Percentiles rank a stretch among this genome's conserved stretches.
phyloP scores from a whole-genome alignment of 2,329 filamentous ascomycete species.

The Trichoderma afroharzianum region DNA sequence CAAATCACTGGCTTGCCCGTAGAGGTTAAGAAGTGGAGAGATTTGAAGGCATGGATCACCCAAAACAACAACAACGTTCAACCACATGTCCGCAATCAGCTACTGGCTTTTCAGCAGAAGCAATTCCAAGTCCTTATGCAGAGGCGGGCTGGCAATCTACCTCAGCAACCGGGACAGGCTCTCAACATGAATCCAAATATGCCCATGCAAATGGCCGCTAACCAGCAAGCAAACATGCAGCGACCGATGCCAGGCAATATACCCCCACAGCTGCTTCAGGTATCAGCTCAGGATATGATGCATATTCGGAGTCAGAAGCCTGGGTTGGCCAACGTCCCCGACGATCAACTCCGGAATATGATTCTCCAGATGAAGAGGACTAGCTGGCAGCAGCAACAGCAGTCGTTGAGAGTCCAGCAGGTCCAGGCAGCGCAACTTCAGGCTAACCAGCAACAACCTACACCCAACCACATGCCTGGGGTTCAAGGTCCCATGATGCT shows the following conservation, averaged over 20 bases:
- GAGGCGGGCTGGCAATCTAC: constrained; percentile 27
- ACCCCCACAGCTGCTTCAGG: constrained; percentile 33
- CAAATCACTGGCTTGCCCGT: constrained; percentile 34
- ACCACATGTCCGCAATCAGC: constrained; percentile 30
- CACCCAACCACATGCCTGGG: constrained; percentile 39
- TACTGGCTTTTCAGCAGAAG: constrained; percentile 35
- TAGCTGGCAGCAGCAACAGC: constrained; percentile 30
- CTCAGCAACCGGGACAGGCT: constrained; percentile 30
- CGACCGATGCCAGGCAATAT: constrained; percentile 18
- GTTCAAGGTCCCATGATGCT: constrained; percentile 51
- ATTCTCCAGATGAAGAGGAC: constrained; percentile 34
- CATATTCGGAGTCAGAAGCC: constrained; percentile 28
- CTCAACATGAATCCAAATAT: constrained; percentile 25
- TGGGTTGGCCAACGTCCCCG: constrained; percentile 28
- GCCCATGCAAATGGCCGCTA: constrained; percentile 27
- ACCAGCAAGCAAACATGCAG: constrained; percentile 29
- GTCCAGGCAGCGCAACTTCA: constrained; percentile 35
- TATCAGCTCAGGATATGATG: constrained; percentile 33
- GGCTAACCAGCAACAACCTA: constrained; percentile 36
- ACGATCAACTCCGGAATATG: constrained; percentile 33
- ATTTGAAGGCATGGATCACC: constrained; percentile 42
- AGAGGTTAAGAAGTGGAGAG: constrained; percentile 48
- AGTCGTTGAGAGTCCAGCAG: constrained; percentile 33
- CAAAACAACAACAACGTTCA: constrained; percentile 36
- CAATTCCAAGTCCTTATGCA: constrained; percentile 38